Evolutionary conservation across 139 green algal genomes (phyloP).

Genomic region (Chlamydomonas schloesseri): DNA sequence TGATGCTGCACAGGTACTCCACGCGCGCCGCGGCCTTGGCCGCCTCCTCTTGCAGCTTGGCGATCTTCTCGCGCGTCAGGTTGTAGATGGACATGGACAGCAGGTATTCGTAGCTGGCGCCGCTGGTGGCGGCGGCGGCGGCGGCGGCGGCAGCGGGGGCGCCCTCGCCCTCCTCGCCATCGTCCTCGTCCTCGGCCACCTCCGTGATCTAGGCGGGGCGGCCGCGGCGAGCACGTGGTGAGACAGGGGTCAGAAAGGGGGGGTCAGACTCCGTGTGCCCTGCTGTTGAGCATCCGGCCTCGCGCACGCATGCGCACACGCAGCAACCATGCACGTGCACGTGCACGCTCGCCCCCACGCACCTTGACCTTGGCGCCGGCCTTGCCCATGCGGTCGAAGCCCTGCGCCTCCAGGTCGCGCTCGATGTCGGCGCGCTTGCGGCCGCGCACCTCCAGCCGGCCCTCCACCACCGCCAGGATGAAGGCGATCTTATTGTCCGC

Average conservation of each 20-base stretch:
- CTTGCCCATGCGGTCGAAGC: constrained; percentile 82
- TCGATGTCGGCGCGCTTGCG: constrained; percentile 89
- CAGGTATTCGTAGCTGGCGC: constrained; percentile 94
- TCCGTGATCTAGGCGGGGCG: no score
- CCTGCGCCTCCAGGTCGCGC: constrained; percentile 81
- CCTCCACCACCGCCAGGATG: constrained; percentile 92
- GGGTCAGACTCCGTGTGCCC: no score
- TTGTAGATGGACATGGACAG: constrained; percentile 95
- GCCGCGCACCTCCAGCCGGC: constrained; percentile 83
- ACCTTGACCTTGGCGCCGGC: constrained; percentile 13
- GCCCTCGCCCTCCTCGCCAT: constrained; percentile 41
- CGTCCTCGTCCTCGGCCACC: background rate
- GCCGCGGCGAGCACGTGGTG: no score
- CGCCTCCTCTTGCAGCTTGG: constrained; percentile 61
- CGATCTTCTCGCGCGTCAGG: constrained; percentile 95
- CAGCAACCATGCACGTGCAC: no score
- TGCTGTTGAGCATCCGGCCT: no score
- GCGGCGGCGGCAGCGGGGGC: constrained; percentile 66
- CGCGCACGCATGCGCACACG: no score
- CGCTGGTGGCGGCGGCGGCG: constrained; percentile 1
- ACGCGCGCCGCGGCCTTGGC: constrained; percentile 66
- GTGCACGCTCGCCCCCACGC: constrained; percentile 5
- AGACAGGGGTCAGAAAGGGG: no score
- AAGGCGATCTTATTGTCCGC: constrained; percentile 94
- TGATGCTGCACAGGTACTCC: constrained; percentile 71